Conservation (phyloP, 106 monocot genomes). For the Dendrobium officinale region DNA sequence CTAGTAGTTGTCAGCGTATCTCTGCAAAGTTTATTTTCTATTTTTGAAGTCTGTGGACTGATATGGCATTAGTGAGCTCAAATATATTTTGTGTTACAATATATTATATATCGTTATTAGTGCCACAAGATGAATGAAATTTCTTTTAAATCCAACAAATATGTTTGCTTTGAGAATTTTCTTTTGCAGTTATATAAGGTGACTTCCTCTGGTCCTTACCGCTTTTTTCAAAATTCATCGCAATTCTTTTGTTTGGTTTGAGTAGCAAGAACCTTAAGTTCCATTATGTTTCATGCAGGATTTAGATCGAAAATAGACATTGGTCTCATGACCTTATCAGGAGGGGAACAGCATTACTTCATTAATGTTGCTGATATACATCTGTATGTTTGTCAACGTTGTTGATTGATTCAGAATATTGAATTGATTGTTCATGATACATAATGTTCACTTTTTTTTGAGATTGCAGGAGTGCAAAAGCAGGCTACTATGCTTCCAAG, state of each 20-base stretch:
- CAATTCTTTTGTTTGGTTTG: neutral
- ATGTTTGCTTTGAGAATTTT: neutral
- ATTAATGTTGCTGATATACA: constrained; percentile 95
- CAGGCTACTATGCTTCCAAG: constrained; percentile 79
- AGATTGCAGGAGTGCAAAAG: constrained; percentile 84
- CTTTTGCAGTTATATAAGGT: neutral
- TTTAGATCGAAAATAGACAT: constrained; percentile 72
- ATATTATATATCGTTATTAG: neutral
- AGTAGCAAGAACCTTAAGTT: neutral
- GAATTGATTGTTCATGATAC: neutral
- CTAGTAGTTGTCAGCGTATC: neutral
- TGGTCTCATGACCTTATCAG: constrained; percentile 42
- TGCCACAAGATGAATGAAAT: neutral
- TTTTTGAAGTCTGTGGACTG: neutral
- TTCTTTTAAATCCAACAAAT: neutral
- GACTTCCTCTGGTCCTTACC: neutral
- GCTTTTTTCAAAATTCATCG: neutral
- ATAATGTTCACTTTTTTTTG: neutral
- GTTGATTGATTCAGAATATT: neutral
- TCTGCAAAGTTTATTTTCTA: neutral
- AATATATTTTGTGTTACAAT: constrained; percentile 2
- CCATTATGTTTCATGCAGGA: constrained; percentile 35
- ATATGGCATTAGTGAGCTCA: neutral
- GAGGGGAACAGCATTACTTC: constrained; percentile 61
- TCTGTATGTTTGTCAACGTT: constrained; percentile 47